These are phyloP conservation scores for Candida sp. DNA, from an alignment of 1,139 yeast genomes.

Conservation along the genomic window DNA sequence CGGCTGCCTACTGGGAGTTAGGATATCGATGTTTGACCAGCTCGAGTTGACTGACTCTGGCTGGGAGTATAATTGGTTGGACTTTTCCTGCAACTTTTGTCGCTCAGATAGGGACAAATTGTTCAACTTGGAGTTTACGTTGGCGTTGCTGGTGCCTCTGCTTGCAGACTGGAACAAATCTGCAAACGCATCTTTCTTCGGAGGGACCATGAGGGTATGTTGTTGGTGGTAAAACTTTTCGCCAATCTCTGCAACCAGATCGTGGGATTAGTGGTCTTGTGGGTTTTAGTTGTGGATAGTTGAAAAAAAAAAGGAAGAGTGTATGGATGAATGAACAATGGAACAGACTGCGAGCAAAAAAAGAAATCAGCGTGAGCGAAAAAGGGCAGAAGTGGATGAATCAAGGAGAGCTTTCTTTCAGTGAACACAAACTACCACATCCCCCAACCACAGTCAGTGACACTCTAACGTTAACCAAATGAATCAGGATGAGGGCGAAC, in stretches of 20 bases:
- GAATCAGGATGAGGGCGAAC: conserved; percentile 34
- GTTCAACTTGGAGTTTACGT: conserved; percentile 15
- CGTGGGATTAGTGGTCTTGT: no score
- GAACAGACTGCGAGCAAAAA: no score
- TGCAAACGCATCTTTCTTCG: conserved; percentile 53
- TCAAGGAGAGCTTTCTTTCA: no score
- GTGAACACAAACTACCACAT: not conserved
- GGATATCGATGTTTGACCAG: conserved; percentile 26
- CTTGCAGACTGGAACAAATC: conserved; percentile 47
- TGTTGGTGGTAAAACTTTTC: not conserved
- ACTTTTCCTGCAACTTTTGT: conserved; percentile 18
- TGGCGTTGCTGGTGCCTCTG: conserved; percentile 3
- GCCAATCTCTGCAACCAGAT: not conserved
- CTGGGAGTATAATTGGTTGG: not conserved
- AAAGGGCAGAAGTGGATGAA: no score
- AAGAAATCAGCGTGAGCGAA: no score
- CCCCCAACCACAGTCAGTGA: not conserved
- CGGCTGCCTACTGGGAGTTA: conserved; percentile 13
- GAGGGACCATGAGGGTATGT: conserved; percentile 23
- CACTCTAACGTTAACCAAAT: not conserved
- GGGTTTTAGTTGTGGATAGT: no score
- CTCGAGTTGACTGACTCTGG: conserved; percentile 13
- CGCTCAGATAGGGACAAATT: conserved; percentile 24
- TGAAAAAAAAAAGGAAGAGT: no score
- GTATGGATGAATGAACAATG: no score